Conservation (phyloP, 2,329 filamentous ascomycete genomes). For the Botryotinia convoluta region DNA sequence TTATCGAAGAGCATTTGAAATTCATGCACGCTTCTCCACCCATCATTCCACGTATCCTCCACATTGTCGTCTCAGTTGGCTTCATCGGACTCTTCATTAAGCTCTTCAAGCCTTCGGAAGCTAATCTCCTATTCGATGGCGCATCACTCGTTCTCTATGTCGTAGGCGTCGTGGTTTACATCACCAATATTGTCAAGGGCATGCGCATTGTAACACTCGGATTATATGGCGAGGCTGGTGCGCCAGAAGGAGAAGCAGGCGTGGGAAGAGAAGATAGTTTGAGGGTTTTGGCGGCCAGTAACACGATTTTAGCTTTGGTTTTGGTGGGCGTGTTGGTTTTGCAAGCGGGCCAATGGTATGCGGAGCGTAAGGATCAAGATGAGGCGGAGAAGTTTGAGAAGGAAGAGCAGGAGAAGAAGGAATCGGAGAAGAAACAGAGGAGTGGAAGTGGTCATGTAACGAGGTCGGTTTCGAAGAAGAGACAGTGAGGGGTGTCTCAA, state of each 20-base stretch:
- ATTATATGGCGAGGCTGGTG: constrained; percentile 45
- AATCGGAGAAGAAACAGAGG: constrained; percentile 38
- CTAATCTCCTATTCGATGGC: constrained; percentile 92
- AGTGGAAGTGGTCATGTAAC: constrained; percentile 26
- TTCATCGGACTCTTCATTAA: constrained; percentile 89
- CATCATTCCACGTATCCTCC: constrained; percentile 87
- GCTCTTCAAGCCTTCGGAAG: constrained; percentile 89
- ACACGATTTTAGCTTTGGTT: constrained; percentile 92
- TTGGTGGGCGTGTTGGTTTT: constrained; percentile 87
- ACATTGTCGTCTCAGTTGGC: constrained; percentile 86
- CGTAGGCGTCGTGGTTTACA: constrained; percentile 88
- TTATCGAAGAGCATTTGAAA: constrained; percentile 84
- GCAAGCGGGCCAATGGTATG: constrained; percentile 98
- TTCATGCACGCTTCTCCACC: constrained; percentile 91
- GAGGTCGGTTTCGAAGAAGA: constrained; percentile 39
- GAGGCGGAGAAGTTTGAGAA: constrained; percentile 67
- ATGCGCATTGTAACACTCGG: constrained; percentile 77
- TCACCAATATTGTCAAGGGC: constrained; percentile 95
- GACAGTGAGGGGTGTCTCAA: constrained; percentile 31
- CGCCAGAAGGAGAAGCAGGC: constrained; percentile 57
- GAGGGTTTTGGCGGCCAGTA: constrained; percentile 87
- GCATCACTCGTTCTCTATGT: constrained; percentile 70
- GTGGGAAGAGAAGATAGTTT: constrained; percentile 85
- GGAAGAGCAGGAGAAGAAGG: constrained; percentile 49
- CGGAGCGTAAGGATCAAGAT: constrained; percentile 85